Evolutionary conservation across 2,329 filamentous ascomycete species (phyloP).

Genomic region (Colletotrichum neosansevieriae): DNA sequence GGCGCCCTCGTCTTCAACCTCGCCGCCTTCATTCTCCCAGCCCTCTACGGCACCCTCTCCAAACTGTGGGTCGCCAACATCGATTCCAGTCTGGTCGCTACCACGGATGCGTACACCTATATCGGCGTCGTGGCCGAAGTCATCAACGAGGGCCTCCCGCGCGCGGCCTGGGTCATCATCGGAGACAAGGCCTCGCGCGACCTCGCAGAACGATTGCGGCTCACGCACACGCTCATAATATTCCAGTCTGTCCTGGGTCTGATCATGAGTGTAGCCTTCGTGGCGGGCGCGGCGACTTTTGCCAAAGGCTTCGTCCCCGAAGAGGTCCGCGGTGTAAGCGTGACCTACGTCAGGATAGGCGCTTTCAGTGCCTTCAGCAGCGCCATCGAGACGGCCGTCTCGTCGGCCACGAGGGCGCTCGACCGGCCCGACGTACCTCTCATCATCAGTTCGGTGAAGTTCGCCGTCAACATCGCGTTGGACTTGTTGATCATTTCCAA

Average conservation of each 20-base stretch:
- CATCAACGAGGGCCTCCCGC: conserved; percentile 78
- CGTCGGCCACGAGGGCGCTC: conserved; percentile 71
- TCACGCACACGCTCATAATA: conserved; percentile 73
- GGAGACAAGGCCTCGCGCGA: conserved; percentile 70
- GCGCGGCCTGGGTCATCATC: conserved; percentile 76
- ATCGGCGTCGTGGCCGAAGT: conserved; percentile 76
- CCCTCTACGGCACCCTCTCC: conserved; percentile 74
- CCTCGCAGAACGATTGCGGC: conserved; percentile 62
- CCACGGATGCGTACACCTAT: conserved; percentile 77
- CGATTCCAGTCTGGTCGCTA: conserved; percentile 70
- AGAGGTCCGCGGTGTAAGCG: conserved; percentile 65
- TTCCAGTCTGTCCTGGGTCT: conserved; percentile 70
- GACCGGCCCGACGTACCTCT: conserved; percentile 78
- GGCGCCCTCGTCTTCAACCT: conserved; percentile 74
- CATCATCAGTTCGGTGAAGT: conserved; percentile 73
- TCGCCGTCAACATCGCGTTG: conserved; percentile 74
- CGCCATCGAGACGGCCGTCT: conserved; percentile 72
- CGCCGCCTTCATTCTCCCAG: conserved; percentile 72
- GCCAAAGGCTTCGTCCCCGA: conserved; percentile 72
- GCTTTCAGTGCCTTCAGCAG: conserved; percentile 73
- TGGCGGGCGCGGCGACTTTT: conserved; percentile 65
- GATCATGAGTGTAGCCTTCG: conserved; percentile 70
- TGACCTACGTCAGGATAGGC: conserved; percentile 74
- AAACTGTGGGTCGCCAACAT: conserved; percentile 80
- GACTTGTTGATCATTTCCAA: conserved; percentile 75